phyloP scores from a whole-genome alignment of 352 stramenopile species.

The Blastocystis sp. region DNA sequence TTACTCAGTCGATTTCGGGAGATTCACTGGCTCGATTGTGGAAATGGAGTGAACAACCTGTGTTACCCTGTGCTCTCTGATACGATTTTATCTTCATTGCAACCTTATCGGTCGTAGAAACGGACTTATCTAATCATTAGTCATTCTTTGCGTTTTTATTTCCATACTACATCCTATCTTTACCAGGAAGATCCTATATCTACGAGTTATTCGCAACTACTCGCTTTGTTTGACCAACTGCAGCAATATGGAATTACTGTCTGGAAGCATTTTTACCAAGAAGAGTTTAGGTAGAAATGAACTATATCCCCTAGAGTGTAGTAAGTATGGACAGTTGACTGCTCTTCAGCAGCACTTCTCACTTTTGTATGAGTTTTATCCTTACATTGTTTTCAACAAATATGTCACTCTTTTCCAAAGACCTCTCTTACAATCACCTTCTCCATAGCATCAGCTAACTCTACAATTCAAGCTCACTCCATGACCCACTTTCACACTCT shows the following conservation, averaged over 20 bases:
- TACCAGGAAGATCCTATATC: background rate
- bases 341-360: constrained; percentile 16
- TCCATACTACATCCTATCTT: constrained; percentile 27
- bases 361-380: constrained; percentile 53
- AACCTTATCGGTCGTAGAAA: background rate
- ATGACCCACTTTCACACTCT: constrained; percentile 6
- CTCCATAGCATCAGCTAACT: constrained; percentile 36
- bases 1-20: background rate
- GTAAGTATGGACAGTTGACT: constrained; percentile 7
- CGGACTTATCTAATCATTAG: background rate
- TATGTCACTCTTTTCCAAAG: background rate
- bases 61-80: background rate
- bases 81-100: background rate
- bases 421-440: background rate
- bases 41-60: background rate
- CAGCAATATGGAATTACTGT: background rate
- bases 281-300: background rate
- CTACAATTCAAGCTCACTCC: background rate
- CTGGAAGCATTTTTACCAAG: background rate
- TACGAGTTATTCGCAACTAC: background rate
- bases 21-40: constrained; percentile 53
- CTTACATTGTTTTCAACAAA: constrained; percentile 31
- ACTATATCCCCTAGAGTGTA: background rate
- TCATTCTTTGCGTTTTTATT: background rate
- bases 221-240: background rate